Evolutionary conservation across 106 monocot genomes (phyloP).

Genomic region (Agapanthus africanus): DNA sequence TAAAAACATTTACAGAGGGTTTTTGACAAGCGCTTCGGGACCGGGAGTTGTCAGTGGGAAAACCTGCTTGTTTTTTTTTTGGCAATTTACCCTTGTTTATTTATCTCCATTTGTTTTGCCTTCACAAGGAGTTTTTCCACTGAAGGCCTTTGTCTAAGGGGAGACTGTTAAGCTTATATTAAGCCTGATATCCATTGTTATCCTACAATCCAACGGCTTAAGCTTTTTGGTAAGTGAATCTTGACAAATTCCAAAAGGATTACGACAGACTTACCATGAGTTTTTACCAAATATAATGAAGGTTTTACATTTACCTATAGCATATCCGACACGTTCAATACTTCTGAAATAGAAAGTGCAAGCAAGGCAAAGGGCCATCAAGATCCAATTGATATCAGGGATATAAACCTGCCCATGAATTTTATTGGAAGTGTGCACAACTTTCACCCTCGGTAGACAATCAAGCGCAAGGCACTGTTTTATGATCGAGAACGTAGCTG

Average conservation of each 20-base stretch:
- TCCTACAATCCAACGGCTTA: too few species aligned
- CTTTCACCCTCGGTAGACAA: conserved; percentile 67
- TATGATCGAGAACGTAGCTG: conserved; percentile 77
- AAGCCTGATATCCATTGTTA: too few species aligned
- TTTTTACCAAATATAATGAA: neutral
- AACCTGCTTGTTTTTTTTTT: too few species aligned
- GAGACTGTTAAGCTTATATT: too few species aligned
- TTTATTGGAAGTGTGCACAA: conserved; percentile 64
- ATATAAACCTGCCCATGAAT: conserved; percentile 75
- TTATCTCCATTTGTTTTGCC: too few species aligned
- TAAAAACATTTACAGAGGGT: too few species aligned
- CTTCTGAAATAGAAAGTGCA: conserved; percentile 52
- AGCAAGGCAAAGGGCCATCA: conserved; percentile 61
- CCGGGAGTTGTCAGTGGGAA: too few species aligned
- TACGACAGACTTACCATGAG: neutral
- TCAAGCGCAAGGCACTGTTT: conserved; percentile 60
- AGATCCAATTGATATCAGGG: conserved; percentile 75
- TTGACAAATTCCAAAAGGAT: neutral
- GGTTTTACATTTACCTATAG: conserved; percentile 36
- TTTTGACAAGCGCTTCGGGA: too few species aligned
- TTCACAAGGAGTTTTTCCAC: too few species aligned
- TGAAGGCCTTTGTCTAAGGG: too few species aligned
- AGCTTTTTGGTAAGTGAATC: too few species aligned
- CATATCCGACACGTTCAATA: conserved; percentile 52
- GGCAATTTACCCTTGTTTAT: too few species aligned